A percentile compares a stretch with the other conserved stretches of the same genome.
phyloP scores from a whole-genome alignment of 83 land plant genomes.

The Picea abies region DNA sequence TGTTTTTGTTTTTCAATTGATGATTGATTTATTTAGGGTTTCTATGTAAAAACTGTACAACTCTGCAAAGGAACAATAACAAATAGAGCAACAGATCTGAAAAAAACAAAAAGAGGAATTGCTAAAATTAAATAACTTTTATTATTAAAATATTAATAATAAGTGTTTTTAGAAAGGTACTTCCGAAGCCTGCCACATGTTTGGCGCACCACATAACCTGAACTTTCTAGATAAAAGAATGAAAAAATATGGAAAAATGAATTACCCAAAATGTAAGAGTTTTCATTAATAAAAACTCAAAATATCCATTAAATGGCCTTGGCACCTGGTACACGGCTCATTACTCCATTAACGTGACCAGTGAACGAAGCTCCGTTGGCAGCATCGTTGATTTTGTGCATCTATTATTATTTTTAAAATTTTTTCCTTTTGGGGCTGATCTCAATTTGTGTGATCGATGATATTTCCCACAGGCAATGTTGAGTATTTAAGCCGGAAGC shows the following conservation, averaged over 20 bases:
- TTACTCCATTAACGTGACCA: too few species aligned
- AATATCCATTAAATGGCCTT: not conserved
- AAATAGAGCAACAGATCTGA: too few species aligned
- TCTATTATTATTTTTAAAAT: not conserved
- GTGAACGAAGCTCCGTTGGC: not conserved
- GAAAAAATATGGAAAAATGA: not conserved
- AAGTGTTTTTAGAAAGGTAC: too few species aligned
- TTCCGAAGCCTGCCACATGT: too few species aligned
- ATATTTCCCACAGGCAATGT: not conserved
- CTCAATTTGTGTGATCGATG: not conserved
- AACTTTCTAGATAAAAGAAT: not conserved
- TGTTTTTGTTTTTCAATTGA: too few species aligned
- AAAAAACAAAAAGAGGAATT: too few species aligned
- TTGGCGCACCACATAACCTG: too few species aligned
- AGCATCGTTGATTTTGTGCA: not conserved
- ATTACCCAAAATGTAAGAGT: not conserved
- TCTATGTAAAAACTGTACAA: too few species aligned
- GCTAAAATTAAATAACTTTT: too few species aligned
- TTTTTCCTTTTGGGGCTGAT: not conserved
- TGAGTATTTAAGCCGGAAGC: not conserved
- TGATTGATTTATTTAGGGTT: too few species aligned
- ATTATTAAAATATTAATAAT: too few species aligned
- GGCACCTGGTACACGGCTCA: not conserved
- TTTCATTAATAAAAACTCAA: not conserved
- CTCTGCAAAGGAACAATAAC: too few species aligned